Percentiles rank a stretch among this genome's conserved stretches.
These are phyloP conservation scores for Arctostaphylos glauca DNA, from an alignment of 148 eudicot species.

Conservation along the genomic window DNA sequence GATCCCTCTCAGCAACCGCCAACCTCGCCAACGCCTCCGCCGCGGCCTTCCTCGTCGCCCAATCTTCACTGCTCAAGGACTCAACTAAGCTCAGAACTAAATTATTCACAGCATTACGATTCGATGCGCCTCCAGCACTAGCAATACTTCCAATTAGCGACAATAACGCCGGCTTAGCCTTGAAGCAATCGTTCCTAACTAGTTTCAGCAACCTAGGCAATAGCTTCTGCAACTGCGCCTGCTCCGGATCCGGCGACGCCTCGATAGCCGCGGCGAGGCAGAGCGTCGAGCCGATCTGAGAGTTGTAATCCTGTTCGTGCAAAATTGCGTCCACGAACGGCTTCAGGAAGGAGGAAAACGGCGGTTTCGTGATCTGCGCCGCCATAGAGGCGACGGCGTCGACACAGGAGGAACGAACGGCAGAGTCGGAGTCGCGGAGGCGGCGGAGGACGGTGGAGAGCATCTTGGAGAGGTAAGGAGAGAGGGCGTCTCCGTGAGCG, in stretches of 20 bases:
- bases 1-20: slow-evolving; percentile 55
- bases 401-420: slow-evolving; percentile 64
- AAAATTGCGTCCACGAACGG: slow-evolving; percentile 62
- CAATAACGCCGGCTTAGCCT: slow-evolving; percentile 59
- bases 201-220: slow-evolving; percentile 37
- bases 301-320: slow-evolving; percentile 63
- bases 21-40: slow-evolving; percentile 69
- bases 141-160: slow-evolving; percentile 51
- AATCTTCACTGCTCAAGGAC: slow-evolving; percentile 72
- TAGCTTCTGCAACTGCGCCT: slow-evolving; percentile 26
- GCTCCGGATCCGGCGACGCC: slow-evolving; percentile 44
- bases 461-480: slow-evolving; percentile 61
- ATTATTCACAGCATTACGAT: slow-evolving; percentile 40
- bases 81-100: slow-evolving; percentile 56
- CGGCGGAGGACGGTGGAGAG: slow-evolving; percentile 64
- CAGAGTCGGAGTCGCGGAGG: slow-evolving; percentile 68
- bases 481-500: slow-evolving; percentile 42
- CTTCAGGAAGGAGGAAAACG: slow-evolving; percentile 45
- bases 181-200: slow-evolving; percentile 68
- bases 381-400: slow-evolving; percentile 39
- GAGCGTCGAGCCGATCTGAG: slow-evolving; percentile 70
- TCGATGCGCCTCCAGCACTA: slow-evolving; percentile 48
- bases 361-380: slow-evolving; percentile 36
- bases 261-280: slow-evolving; percentile 70
- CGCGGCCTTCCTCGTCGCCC: slow-evolving; percentile 84